phyloP scores from a whole-genome alignment of 495 filamentous ascomycete genomes.

The Penicillium daleae region DNA sequence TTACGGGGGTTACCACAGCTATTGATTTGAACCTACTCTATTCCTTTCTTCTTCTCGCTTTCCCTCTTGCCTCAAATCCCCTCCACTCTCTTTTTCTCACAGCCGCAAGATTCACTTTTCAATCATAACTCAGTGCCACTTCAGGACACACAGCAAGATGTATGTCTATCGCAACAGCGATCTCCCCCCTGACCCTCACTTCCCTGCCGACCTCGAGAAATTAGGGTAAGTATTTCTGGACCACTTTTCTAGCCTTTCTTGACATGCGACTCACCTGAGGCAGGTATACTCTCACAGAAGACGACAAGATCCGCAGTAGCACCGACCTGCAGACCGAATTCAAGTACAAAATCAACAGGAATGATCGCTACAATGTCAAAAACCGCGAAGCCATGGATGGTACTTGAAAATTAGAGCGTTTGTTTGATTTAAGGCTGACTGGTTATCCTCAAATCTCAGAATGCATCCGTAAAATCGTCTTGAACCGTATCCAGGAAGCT shows the following conservation, averaged over 20 bases:
- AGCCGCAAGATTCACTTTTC: not conserved
- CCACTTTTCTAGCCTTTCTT: not conserved
- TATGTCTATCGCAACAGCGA: conserved; percentile 64
- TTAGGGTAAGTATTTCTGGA: conserved; percentile 62
- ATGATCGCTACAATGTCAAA: conserved; percentile 70
- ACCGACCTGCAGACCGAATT: conserved; percentile 68
- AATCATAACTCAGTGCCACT: conserved; percentile 1
- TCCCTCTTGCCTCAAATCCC: not conserved
- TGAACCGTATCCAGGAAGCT: conserved; percentile 59
- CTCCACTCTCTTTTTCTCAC: conserved; percentile 1
- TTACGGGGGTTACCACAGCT: not conserved
- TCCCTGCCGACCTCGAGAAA: conserved; percentile 61
- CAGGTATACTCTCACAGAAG: conserved; percentile 72
- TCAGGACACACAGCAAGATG: conserved; percentile 52
- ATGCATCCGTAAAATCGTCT: conserved; percentile 63
- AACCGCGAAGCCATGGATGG: conserved; percentile 73
- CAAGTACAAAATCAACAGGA: conserved; percentile 71
- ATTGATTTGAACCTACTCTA: not conserved
- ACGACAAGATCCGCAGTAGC: conserved; percentile 72
- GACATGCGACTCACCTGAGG: conserved; percentile 4
- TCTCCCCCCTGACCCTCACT: conserved; percentile 73
- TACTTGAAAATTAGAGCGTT: conserved; percentile 25
- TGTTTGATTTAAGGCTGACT: not conserved
- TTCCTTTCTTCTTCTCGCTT: not conserved
- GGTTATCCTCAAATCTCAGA: conserved; percentile 44